Evolutionary conservation across 306 rosid species (phyloP), one percentile per base, ranked within the genome.

Genomic region (Quercus aquifolioides): DNA sequence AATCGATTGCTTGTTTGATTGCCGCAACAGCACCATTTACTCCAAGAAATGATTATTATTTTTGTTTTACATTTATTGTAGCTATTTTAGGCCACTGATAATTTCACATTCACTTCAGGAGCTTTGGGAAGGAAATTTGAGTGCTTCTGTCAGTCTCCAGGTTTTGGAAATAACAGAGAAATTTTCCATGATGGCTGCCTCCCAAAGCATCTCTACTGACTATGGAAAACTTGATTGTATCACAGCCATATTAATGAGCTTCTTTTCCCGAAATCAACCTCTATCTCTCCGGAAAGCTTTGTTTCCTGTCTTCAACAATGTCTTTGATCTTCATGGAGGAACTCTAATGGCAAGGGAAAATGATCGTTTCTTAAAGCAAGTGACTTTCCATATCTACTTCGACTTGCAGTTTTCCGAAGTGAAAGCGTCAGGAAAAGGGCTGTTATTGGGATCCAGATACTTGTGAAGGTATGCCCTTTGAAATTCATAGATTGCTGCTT

Each of bases 71-170:
- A 38, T 41, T 59, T 64, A 55, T 20, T 59, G 43, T 19, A 10
- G 28, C 68, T 81, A 38, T 58, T 23, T 65, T 51, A 74, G 80
- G 65, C 76, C 33, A 74, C 75, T 71, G 8, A 83, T 65, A 78
- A 71, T 74, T 80, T 31, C 55, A 11, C 52, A 14, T 76, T 57
- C 80, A 13, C 78, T 83, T 71, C 90, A 95, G 98, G 99, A 95
- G 84, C 96, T 95, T 76, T 95, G 99, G 99, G 99, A 95, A 88
- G 99, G 92, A 84, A 95, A 95, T 80, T 91, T 95, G 89, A 95
- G 99, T 31, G 94, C 98, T 82, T 88, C 93, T 74, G 92, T 95
- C 74, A 92, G 95, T 86, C 98, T 90, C 84, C 98, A 95, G 85
- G 98, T 91, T 82, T 85, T 95, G 91, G 98, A 92, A 84, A 88